A percentile compares a stretch with the other conserved stretches of the same genome.
phyloP scores from a whole-genome alignment of 2,329 filamentous ascomycete species.

The Xylaria sp. region DNA sequence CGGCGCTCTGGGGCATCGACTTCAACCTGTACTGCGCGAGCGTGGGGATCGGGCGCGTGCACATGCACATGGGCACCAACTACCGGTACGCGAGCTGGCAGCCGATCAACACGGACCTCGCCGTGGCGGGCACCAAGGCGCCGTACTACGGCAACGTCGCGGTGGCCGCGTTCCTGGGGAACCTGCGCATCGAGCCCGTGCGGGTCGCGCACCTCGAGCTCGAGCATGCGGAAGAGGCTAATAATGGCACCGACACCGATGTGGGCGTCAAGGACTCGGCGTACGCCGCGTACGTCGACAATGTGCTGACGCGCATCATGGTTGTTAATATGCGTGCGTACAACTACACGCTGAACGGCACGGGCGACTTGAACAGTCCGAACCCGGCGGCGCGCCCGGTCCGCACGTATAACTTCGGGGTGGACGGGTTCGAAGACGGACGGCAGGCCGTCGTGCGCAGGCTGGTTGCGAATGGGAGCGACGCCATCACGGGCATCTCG shows the following conservation, averaged over 20 bases:
- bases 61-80: constrained; percentile 73
- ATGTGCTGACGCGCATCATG: constrained; percentile 59
- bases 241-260: constrained; percentile 42
- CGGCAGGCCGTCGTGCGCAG: constrained; percentile 56
- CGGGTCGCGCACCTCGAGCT: constrained; percentile 59
- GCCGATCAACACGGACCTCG: constrained; percentile 62
- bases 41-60: constrained; percentile 65
- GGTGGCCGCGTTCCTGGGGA: constrained; percentile 66
- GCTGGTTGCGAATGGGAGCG: constrained; percentile 70
- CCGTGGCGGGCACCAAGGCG: constrained; percentile 66
- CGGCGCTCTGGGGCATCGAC: constrained; percentile 72
- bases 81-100: constrained; percentile 73
- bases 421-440: constrained; percentile 43
- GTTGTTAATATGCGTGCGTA: constrained; percentile 69
- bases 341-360: constrained; percentile 65
- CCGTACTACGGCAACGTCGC: constrained; percentile 73
- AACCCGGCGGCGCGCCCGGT: constrained; percentile 49
- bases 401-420: constrained; percentile 56
- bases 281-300: constrained; percentile 65
- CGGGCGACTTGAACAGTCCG: constrained; percentile 43
- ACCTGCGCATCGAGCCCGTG: constrained; percentile 52
- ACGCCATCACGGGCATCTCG: constrained; percentile 70
- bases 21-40: constrained; percentile 69
- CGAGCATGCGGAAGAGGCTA: background rate
- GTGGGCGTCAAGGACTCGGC: constrained; percentile 57